These are phyloP conservation scores for Macadamia integrifolia DNA, from an alignment of 164 flowering plant species.

Conservation along the genomic window DNA sequence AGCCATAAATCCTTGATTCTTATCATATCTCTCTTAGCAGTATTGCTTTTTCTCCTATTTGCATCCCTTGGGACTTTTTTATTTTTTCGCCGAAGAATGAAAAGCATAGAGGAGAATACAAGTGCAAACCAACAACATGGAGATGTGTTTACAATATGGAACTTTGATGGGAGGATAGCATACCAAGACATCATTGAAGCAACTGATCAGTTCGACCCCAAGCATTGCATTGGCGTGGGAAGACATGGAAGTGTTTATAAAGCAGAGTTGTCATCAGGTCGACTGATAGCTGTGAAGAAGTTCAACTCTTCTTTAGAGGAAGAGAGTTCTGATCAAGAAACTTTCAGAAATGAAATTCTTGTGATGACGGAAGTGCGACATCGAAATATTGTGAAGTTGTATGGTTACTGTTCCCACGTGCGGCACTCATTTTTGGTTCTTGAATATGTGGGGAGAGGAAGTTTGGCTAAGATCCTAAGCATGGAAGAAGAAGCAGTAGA, in stretches of 20 bases:
- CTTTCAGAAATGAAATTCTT: slow-evolving; percentile 8
- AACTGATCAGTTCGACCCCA: slow-evolving; percentile 4
- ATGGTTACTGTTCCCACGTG: neutral
- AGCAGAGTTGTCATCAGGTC: slow-evolving; percentile 1
- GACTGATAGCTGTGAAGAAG: slow-evolving; percentile 12
- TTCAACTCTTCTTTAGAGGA: neutral
- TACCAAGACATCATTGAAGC: slow-evolving; percentile 5
- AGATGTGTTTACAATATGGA: slow-evolving; percentile 2
- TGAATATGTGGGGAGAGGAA: neutral
- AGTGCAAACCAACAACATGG: neutral
- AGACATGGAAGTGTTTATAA: slow-evolving; percentile 12
- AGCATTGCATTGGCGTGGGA: slow-evolving; percentile 11
- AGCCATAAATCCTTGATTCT: neutral
- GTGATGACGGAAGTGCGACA: neutral
- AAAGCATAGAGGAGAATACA: neutral
- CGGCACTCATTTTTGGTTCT: neutral
- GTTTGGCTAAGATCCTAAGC: neutral
- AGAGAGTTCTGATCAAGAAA: neutral
- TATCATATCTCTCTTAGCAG: neutral
- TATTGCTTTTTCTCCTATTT: neutral
- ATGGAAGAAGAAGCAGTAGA: neutral
- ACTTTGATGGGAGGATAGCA: neutral
- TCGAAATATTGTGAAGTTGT: neutral
- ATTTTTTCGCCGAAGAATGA: neutral
- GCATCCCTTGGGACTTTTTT: neutral